phyloP scores from a whole-genome alignment of 106 monocot genomes.

The Xerophyta viscosa region DNA sequence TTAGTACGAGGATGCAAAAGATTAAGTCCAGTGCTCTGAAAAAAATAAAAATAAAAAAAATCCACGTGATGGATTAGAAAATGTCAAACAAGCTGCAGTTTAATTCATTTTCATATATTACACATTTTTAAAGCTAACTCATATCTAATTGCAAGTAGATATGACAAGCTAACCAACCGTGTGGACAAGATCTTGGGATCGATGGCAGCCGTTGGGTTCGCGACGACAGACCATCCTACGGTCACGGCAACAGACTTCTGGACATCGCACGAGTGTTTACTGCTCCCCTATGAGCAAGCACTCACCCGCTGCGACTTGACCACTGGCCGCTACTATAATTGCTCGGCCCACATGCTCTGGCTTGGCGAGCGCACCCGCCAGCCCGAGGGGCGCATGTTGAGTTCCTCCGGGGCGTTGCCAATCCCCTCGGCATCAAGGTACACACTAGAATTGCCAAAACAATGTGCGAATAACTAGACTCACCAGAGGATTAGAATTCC shows the following conservation, averaged over 20 bases:
- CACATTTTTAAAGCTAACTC: too few species aligned
- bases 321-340: constrained; percentile 58
- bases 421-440: constrained; percentile 77
- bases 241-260: constrained; percentile 65
- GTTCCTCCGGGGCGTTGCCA: constrained; percentile 75
- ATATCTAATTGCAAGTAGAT: too few species aligned
- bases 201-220: constrained; percentile 57
- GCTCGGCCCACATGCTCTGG: constrained; percentile 80
- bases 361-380: constrained; percentile 84
- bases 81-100: too few species aligned
- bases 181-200: constrained; percentile 63
- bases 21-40: too few species aligned
- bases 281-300: constrained; percentile 63
- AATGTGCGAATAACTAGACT: too few species aligned
- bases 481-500: too few species aligned
- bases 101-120: too few species aligned
- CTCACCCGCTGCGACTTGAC: constrained; percentile 62
- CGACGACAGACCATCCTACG: constrained; percentile 53
- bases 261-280: constrained; percentile 71
- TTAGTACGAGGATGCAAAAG: too few species aligned
- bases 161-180: constrained; percentile 47
- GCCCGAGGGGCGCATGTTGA: constrained; percentile 86
- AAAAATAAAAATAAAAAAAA: too few species aligned
- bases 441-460: too few species aligned
- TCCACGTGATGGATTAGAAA: too few species aligned